Percentiles rank a stretch among this genome's conserved stretches.
phyloP scores from a whole-genome alignment of 805 yeast species.

The Candida multigemmis region DNA sequence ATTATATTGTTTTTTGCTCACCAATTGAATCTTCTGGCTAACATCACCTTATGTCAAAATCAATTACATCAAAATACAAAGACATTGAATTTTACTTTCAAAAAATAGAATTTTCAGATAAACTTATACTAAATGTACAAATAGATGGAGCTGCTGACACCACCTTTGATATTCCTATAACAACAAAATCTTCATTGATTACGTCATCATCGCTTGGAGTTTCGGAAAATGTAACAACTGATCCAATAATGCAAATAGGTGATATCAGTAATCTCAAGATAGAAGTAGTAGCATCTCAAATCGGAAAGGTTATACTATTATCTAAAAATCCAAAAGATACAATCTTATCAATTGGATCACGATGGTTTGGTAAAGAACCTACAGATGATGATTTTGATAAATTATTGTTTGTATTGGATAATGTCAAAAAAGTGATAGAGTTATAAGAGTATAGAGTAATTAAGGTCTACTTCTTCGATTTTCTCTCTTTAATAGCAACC shows the following conservation, averaged over 20 bases:
- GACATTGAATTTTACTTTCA: conserved; percentile 12
- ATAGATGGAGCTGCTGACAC: conserved; percentile 41
- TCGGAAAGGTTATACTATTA: conserved; percentile 31
- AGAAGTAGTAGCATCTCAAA: conserved; percentile 39
- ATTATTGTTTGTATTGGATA: conserved; percentile 34
- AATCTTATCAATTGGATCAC: conserved; percentile 36
- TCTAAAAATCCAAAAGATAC: conserved; percentile 25
- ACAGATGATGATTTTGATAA: conserved; percentile 33
- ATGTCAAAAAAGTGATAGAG: conserved; percentile 8
- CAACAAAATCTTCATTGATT: conserved; percentile 12
- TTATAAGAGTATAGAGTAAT: conserved; percentile 1
- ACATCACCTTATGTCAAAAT: conserved; percentile 1
- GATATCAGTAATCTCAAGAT: conserved; percentile 37
- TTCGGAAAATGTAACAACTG: conserved; percentile 21
- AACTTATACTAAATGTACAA: conserved; percentile 27
- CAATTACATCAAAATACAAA: background rate
- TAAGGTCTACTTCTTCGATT: conserved; percentile 24
- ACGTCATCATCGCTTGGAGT: conserved; percentile 7
- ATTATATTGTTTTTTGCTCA: too few species aligned
- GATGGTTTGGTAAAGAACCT: conserved; percentile 32
- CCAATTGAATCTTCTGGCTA: too few species aligned
- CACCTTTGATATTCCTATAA: conserved; percentile 35
- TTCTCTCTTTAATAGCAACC: conserved; percentile 53
- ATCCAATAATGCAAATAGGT: conserved; percentile 40
- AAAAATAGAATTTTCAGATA: conserved; percentile 27